Evolutionary conservation across 371 early-diverging fungal genomes (phyloP), one percentile per base, ranked within the genome.

Genomic region (Mucor irregularis): DNA sequence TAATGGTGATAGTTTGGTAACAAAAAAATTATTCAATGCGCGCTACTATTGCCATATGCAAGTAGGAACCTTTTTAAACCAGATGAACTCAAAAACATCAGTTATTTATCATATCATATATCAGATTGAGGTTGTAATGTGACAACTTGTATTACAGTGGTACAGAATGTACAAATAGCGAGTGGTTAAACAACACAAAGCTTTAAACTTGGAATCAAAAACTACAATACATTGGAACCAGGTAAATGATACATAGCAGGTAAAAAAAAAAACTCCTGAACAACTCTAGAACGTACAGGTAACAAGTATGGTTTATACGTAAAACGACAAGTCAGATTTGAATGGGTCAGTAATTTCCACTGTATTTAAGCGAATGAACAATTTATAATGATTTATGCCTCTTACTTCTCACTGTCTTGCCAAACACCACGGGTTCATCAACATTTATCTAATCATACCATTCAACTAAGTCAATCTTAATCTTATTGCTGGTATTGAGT

Each of bases 381-480:
- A 16, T 40, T 40, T 40, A 19, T 40, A 19, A 7, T 40, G 16
- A 19, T 40, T 40, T 21, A 40, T 40, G 21, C 40, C 16, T 16
- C 8, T 40, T 40, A 40, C 40, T 22, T 40, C 22, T 17, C 8
- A 40, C 22, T 19, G 21, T 16, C 21, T 21, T 8, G 16, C 40
- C 40, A 40, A 21, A 40, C 6, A 40, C 40, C 16, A 28, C 51
- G 5, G 51, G 51, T 3, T 51, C 51, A 39, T 16, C 16, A 16
- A 40, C 25, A 39, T 51, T 51, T 25, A 51, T 25, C 13, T 3
- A 24, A 40, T 40, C 8, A 40, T 8, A 16, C 22, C 40, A 40
- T 40, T 40, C 11, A 40, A 40, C 51, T 11, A 51, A 21, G 40
- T 51, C 26, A 17, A 39, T 38, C 24, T 51, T 51, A 2, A 51